Percentiles rank a stretch among this genome's conserved stretches.
Conservation (phyloP, 805 yeast species). For the Nakazawaea sp. region DNA sequence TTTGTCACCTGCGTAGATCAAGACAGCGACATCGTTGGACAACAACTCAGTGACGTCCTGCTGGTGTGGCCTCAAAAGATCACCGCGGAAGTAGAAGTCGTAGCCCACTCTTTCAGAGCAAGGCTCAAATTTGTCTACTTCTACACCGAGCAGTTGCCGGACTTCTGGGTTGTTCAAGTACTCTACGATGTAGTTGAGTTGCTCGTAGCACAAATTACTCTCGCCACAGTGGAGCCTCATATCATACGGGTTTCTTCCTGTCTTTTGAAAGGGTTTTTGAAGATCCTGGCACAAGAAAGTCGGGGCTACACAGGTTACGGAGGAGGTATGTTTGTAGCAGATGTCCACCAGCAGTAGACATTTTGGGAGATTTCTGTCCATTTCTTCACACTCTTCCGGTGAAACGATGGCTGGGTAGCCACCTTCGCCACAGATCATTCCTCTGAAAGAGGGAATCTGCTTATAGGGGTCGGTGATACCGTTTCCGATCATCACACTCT, state of each 20-base stretch:
- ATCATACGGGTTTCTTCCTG: constrained; percentile 90
- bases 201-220: constrained; percentile 65
- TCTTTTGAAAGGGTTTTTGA: constrained; percentile 71
- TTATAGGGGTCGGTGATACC: constrained; percentile 82
- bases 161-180: constrained; percentile 76
- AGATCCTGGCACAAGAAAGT: constrained; percentile 80
- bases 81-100: constrained; percentile 80
- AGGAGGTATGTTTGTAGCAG: constrained; percentile 70
- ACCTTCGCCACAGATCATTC: constrained; percentile 94
- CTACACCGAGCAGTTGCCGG: constrained; percentile 80
- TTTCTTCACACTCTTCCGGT: constrained; percentile 51
- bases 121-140: constrained; percentile 66
- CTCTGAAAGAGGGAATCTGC: constrained; percentile 73
- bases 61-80: constrained; percentile 88
- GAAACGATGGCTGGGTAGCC: constrained; percentile 58
- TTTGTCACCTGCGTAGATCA: constrained; percentile 92
- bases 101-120: constrained; percentile 75
- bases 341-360: constrained; percentile 69
- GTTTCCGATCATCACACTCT: constrained; percentile 81
- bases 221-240: constrained; percentile 71
- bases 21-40: constrained; percentile 69
- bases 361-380: constrained; percentile 63
- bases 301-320: constrained; percentile 88
- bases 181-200: constrained; percentile 62
- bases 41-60: constrained; percentile 63